Conservation (phyloP, 768 basidiomycete species). For the Boletus tomentosulus region DNA sequence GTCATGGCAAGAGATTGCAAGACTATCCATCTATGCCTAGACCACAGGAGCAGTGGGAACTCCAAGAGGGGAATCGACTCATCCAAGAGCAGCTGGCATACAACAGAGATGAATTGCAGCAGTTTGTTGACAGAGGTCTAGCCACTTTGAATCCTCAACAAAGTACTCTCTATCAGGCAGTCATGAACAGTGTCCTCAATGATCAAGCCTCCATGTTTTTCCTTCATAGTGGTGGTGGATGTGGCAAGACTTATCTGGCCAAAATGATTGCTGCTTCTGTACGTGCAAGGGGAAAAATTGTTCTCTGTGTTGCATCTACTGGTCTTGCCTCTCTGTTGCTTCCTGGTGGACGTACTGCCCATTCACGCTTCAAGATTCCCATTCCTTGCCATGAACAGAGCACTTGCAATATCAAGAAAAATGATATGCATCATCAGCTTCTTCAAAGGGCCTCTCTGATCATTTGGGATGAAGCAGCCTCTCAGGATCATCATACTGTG, state of each 20-base stretch:
- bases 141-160: background rate
- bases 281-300: conserved; percentile 27
- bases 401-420: conserved; percentile 3
- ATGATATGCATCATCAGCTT: background rate
- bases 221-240: conserved; percentile 39
- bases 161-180: background rate
- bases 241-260: conserved; percentile 45
- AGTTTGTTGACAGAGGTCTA: background rate
- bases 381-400: background rate
- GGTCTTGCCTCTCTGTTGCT: conserved; percentile 17
- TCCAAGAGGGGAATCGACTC: background rate
- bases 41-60: background rate
- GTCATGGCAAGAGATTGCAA: background rate
- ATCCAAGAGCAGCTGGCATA: background rate
- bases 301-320: conserved; percentile 48
- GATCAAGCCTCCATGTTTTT: conserved; percentile 27
- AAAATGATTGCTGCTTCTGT: conserved; percentile 33
- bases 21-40: background rate
- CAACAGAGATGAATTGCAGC: background rate
- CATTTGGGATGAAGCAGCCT: background rate
- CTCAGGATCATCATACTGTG: background rate
- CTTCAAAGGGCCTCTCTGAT: background rate
- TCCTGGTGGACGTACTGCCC: background rate
- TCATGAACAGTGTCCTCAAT: background rate
- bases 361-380: conserved; percentile 15